Conservation (phyloP, 2,329 filamentous ascomycete species). For the Penicillium crustosum region DNA sequence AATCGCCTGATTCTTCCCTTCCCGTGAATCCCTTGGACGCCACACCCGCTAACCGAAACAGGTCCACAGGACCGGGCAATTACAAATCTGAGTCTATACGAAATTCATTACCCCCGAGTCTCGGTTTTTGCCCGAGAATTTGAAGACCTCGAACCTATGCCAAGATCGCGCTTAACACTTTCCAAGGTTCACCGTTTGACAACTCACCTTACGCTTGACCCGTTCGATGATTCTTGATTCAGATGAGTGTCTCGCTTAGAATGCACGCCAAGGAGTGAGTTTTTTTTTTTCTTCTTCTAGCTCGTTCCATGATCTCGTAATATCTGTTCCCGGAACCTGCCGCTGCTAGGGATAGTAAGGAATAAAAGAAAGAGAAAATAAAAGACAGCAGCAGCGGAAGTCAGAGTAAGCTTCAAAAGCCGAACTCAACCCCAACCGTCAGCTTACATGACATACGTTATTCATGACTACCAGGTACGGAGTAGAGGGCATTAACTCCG, state of each 20-base stretch:
- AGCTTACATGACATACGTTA: neutral
- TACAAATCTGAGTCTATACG: constrained; percentile 1
- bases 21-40: constrained; percentile 9
- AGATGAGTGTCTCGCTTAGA: neutral
- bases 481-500: neutral
- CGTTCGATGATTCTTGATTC: neutral
- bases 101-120: neutral
- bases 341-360: too few relatives aligned
- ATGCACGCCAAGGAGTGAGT: neutral
- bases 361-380: neutral
- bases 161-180: constrained; percentile 10
- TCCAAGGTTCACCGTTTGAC: neutral
- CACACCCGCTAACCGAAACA: constrained; percentile 15
- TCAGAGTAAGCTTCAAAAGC: neutral
- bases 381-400: neutral
- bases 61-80: neutral
- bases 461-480: neutral
- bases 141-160: constrained; percentile 1
- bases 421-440: neutral
- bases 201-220: neutral
- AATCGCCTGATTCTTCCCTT: constrained; percentile 15
- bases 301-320: neutral
- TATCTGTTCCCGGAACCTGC: neutral
- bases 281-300: neutral
- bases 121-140: neutral